Evolutionary conservation across 2,329 filamentous ascomycete species (phyloP).

Genomic region (Leptoxyphium fumago): DNA sequence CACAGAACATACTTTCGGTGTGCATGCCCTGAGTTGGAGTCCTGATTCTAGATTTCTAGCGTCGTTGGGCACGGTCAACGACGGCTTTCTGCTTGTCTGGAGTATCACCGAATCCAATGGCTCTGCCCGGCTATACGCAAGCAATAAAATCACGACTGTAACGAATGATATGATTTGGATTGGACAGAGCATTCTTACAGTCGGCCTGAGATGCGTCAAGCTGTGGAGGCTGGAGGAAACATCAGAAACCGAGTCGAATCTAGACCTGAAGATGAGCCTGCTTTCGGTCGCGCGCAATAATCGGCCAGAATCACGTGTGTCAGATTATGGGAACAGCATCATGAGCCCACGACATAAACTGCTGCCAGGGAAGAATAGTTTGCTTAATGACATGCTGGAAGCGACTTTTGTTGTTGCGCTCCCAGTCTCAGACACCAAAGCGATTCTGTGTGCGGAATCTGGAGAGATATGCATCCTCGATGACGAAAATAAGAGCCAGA

Average conservation of each 20-base stretch:
- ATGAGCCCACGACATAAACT: constrained; percentile 45
- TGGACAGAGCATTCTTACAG: constrained; percentile 66
- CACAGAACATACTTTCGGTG: constrained; percentile 79
- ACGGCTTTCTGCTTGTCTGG: constrained; percentile 91
- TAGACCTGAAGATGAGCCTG: constrained; percentile 1
- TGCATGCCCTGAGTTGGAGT: constrained; percentile 80
- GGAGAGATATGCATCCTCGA: constrained; percentile 85
- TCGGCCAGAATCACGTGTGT: constrained; percentile 10
- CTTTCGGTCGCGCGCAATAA: constrained; percentile 7
- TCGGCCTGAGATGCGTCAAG: constrained; percentile 84
- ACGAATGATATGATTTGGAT: constrained; percentile 85
- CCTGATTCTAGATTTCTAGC: constrained; percentile 74
- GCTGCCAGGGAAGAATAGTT: constrained; percentile 70
- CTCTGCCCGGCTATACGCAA: constrained; percentile 62
- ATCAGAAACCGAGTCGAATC: constrained; percentile 13
- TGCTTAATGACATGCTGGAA: constrained; percentile 70
- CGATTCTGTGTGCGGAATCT: constrained; percentile 72
- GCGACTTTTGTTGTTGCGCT: constrained; percentile 69
- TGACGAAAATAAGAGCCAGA: constrained; percentile 57
- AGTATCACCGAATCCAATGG: constrained; percentile 70
- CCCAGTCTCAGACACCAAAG: constrained; percentile 54
- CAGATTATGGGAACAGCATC: constrained; percentile 21
- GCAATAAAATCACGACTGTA: constrained; percentile 82
- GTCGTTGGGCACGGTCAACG: constrained; percentile 75
- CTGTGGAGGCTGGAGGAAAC: constrained; percentile 74